Conservation (phyloP, 2,329 filamentous ascomycete species). For the Dothidotthia symphoricarpi region DNA sequence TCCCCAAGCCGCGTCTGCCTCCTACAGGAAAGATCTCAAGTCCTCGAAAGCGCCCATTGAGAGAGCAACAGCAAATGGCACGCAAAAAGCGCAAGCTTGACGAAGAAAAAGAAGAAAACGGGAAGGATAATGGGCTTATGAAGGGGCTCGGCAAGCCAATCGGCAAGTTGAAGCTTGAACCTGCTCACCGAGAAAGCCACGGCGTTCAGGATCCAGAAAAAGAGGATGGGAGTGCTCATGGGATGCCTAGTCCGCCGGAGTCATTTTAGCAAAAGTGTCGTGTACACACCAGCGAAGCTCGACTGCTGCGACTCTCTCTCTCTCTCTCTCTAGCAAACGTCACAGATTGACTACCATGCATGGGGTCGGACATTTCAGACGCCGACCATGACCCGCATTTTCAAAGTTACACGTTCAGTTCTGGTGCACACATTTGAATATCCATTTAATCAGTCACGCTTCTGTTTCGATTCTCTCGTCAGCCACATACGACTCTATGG, state of each 20-base stretch:
- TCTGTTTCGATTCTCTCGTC: too few species aligned
- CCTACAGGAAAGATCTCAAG: constrained; percentile 84
- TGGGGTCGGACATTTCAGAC: too few species aligned
- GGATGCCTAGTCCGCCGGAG: constrained; percentile 81
- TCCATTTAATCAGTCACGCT: too few species aligned
- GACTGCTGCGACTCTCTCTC: too few species aligned
- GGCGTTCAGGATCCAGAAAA: constrained; percentile 63
- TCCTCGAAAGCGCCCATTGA: constrained; percentile 76
- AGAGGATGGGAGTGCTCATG: constrained; percentile 64
- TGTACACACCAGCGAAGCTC: too few species aligned
- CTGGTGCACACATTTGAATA: too few species aligned
- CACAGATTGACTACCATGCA: too few species aligned
- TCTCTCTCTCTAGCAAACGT: too few species aligned
- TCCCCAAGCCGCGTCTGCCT: constrained; percentile 60
- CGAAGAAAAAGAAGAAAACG: constrained; percentile 44
- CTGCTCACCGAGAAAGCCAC: constrained; percentile 59
- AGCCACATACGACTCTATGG: too few species aligned
- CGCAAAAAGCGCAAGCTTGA: constrained; percentile 81
- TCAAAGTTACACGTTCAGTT: background rate
- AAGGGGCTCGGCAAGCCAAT: constrained; percentile 56
- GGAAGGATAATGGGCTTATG: constrained; percentile 26
- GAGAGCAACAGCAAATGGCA: constrained; percentile 77
- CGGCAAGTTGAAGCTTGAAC: constrained; percentile 50
- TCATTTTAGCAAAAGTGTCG: constrained; percentile 48
- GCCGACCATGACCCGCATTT: too few species aligned